Evolutionary conservation across 345 rosid genomes (phyloP), one percentile per base, ranked within the genome.

Genomic region (Passiflora organensis): DNA sequence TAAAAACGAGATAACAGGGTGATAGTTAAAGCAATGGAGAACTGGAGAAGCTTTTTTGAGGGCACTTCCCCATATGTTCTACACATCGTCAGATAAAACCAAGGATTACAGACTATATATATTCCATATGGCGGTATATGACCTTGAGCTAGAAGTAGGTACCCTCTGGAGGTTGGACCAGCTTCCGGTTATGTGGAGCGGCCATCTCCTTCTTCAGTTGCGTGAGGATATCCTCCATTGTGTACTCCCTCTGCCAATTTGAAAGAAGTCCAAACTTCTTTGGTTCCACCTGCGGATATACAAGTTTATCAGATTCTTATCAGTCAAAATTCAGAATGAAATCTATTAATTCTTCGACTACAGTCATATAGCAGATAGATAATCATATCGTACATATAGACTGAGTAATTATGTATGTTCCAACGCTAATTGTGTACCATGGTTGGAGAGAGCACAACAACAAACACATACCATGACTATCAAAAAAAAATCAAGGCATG

Each of bases 61-160:
- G 70, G 64, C 56, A 25, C 72, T 72, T 73, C 62, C 79, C 67
- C 19, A 59, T 63, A 60, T 56, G 70, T 74, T 55, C 75, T 58
- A 62, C 51, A 36, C 72, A 66, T 67, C 74, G 72, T 65, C 60
- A 63, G 69, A 70, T 56, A 52, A 69, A 76, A 73, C 75, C 69
- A 56, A n/a, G 55, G 60, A 66, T 62, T 72, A 76, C 76, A 78
- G 57, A 74, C 79, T n/a, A n/a, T 74, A 76, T 72, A 76, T 73
- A 67, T 68, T 66, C 72, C 73, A 55, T 56, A 72, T 47, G 73
- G 70, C 49, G 37, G 55, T 62, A 45, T 53, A 53, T 36, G 45
- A 34, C 58, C 59, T 34, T 37, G 51, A 58, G 53, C 74, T 69
- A 69, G 56, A 69, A 69, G 65, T 63, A 69, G 69, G 74, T 69